Evolutionary conservation across 192 early-diverging fungal genomes (phyloP).

Genomic region (Umbelopsis isabellina): DNA sequence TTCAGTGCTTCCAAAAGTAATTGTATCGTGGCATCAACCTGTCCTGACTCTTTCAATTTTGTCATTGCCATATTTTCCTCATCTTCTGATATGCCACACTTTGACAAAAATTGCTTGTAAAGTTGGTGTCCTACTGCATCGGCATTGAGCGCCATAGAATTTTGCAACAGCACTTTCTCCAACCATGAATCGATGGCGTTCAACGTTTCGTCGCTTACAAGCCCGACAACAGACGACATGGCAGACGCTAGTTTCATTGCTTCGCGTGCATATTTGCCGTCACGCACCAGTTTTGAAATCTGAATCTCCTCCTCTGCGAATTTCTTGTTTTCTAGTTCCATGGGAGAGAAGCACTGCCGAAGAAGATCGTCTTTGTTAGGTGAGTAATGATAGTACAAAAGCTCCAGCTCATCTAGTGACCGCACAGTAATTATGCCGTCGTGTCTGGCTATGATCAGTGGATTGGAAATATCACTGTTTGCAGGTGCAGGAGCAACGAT

Average conservation of each 20-base stretch:
- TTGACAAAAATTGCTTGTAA: not conserved
- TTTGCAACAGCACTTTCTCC: not conserved
- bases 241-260: not conserved
- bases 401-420: not conserved
- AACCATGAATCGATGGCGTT: not conserved
- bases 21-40: not conserved
- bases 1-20: not conserved
- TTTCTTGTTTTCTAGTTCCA: not conserved
- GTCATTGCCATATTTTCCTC: constrained; percentile 1
- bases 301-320: constrained; percentile 1
- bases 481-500: not conserved
- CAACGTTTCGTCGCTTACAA: not conserved
- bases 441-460: not conserved
- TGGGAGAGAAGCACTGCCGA: not conserved
- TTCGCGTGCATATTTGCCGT: not conserved
- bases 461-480: not conserved
- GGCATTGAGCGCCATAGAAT: not conserved
- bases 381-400: not conserved
- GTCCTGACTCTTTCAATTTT: not conserved
- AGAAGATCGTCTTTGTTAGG: constrained; percentile 14
- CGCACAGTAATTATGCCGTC: not conserved
- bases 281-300: not conserved
- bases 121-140: constrained; percentile 10
- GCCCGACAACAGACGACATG: not conserved
- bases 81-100: not conserved